Evolutionary conservation across 2,329 filamentous ascomycete species (phyloP).

Genomic region (Cytospora piceae): DNA sequence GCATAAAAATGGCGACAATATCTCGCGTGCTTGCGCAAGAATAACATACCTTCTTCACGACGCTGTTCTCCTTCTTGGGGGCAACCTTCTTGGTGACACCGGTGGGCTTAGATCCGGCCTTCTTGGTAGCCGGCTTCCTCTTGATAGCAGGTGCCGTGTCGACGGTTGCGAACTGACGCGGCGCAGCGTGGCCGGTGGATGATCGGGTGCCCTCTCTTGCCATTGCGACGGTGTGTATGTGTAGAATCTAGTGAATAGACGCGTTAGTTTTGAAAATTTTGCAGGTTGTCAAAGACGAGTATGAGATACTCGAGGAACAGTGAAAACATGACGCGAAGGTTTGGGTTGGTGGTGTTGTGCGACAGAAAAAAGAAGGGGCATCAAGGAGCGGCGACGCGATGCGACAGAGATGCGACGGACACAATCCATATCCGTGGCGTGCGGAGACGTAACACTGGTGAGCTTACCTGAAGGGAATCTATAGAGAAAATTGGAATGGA

Average conservation of each 20-base stretch:
- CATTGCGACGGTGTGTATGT: slow-evolving; percentile 40
- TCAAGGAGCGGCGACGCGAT: slow-evolving; percentile 11
- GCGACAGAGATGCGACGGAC: slow-evolving; percentile 24
- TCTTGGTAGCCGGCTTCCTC: slow-evolving; percentile 40
- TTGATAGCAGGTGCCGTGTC: slow-evolving; percentile 52
- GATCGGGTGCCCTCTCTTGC: slow-evolving; percentile 57
- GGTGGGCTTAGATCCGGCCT: slow-evolving; percentile 38
- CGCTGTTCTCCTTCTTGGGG: slow-evolving; percentile 42
- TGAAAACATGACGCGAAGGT: background rate
- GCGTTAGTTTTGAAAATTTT: slow-evolving; percentile 12
- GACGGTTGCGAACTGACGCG: slow-evolving; percentile 54
- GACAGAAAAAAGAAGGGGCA: background rate
- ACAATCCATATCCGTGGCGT: slow-evolving; percentile 13
- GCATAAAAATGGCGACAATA: too few species aligned
- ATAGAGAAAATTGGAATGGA: background rate
- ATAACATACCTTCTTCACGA: slow-evolving; percentile 38
- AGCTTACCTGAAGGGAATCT: slow-evolving; percentile 26
- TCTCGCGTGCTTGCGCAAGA: background rate
- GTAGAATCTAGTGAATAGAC: background rate
- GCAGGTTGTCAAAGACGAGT: background rate
- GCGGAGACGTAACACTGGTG: slow-evolving; percentile 13
- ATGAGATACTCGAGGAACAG: too few species aligned
- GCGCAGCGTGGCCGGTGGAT: slow-evolving; percentile 55
- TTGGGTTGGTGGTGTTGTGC: slow-evolving; percentile 5
- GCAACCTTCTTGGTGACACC: slow-evolving; percentile 45